A percentile compares a stretch with the other conserved stretches of the same genome.
These are phyloP conservation scores for Graphilbum ipis-grandicollis DNA, from an alignment of 2,329 filamentous ascomycete genomes.

Conservation along the genomic window DNA sequence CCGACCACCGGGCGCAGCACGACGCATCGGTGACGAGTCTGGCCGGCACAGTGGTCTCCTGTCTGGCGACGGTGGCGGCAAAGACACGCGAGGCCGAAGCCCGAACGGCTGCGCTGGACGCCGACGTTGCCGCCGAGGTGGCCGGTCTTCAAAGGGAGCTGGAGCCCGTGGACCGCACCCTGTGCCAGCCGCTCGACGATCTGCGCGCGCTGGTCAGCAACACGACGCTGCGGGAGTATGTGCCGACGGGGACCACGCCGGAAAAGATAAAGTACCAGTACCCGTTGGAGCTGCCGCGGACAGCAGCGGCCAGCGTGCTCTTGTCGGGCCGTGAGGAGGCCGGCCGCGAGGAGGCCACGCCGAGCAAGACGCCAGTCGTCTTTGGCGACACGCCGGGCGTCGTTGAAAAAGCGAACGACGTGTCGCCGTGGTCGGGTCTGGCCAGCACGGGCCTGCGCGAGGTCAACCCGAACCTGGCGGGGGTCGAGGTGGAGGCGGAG, in stretches of 20 bases:
- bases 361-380: no score
- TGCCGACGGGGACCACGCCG: slow-evolving; percentile 72
- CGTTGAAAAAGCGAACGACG: no score
- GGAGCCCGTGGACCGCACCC: slow-evolving; percentile 36
- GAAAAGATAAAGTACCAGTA: slow-evolving; percentile 69
- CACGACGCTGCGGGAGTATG: slow-evolving; percentile 59
- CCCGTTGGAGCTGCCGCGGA: slow-evolving; percentile 61
- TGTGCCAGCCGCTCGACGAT: slow-evolving; percentile 52
- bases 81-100: slow-evolving; percentile 54
- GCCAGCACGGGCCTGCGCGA: slow-evolving; percentile 24
- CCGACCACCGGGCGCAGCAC: slow-evolving; percentile 56
- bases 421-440: no score
- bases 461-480: slow-evolving; percentile 31
- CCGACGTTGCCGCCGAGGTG: slow-evolving; percentile 47
- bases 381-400: no score
- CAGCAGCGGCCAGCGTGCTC: slow-evolving; percentile 30
- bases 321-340: neutral
- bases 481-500: no score
- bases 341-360: neutral
- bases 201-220: slow-evolving; percentile 52
- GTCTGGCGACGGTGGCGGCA: slow-evolving; percentile 51
- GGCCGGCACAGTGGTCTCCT: slow-evolving; percentile 50
- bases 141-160: slow-evolving; percentile 41
- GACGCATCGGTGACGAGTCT: slow-evolving; percentile 47
- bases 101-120: slow-evolving; percentile 50